Percentiles rank a stretch among this genome's conserved stretches.
phyloP scores from a whole-genome alignment of 306 rosid species.

The Cucurbita maxima region DNA sequence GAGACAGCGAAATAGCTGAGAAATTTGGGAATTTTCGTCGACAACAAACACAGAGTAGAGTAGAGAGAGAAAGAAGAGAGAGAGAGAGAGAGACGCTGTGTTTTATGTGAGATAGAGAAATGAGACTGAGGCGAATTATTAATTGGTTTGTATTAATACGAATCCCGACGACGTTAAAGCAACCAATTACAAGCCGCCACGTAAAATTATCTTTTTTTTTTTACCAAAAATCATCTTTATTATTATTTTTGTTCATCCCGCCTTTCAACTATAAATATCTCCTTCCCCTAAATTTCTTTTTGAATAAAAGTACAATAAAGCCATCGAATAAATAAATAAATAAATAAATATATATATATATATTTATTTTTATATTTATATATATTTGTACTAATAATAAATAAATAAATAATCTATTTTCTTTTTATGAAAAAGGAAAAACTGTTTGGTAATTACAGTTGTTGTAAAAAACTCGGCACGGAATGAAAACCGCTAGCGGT shows the following conservation, averaged over 20 bases:
- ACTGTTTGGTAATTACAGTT: not conserved
- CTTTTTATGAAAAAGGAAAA: not conserved
- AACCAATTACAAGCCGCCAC: slow-evolving; percentile 39
- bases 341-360: no score
- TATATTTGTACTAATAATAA: no score
- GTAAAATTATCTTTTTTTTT: slow-evolving; percentile 10
- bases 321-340: not conserved
- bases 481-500: not conserved
- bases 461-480: not conserved
- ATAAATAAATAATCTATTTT: not conserved
- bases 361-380: no score
- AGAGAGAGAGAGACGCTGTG: not conserved
- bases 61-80: slow-evolving; percentile 5
- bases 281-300: not conserved
- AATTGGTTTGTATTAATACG: slow-evolving; percentile 65
- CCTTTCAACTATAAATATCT: not conserved
- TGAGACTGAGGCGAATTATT: slow-evolving; percentile 54
- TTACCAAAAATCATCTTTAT: slow-evolving; percentile 5
- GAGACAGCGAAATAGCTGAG: slow-evolving; percentile 13
- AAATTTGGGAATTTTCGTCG: slow-evolving; percentile 33
- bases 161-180: slow-evolving; percentile 62
- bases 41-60: slow-evolving; percentile 27
- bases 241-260: not conserved
- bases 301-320: not conserved
- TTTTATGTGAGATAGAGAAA: slow-evolving; percentile 4